phyloP scores from a whole-genome alignment of 2,329 filamentous ascomycete genomes.

The Colletotrichum tofieldiae region DNA sequence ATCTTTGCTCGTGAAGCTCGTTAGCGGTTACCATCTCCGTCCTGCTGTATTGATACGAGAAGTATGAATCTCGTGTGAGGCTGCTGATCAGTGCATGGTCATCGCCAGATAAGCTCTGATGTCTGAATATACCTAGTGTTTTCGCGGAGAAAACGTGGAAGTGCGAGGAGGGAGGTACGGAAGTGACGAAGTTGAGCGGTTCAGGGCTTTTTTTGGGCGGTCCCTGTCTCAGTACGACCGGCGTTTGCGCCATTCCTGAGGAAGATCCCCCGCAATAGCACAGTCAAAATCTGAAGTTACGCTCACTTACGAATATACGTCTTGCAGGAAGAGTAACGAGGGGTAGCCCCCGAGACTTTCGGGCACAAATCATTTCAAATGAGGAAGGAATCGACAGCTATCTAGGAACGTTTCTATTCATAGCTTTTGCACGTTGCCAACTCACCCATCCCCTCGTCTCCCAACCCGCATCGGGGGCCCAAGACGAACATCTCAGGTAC shows the following conservation, averaged over 20 bases:
- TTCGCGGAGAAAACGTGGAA: background rate
- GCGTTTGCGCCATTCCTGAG: background rate
- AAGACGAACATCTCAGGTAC: slow-evolving; percentile 2
- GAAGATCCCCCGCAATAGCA: background rate
- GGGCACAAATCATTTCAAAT: background rate
- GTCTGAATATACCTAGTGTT: background rate
- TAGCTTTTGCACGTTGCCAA: slow-evolving; percentile 15
- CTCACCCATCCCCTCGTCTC: background rate
- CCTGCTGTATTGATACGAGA: background rate
- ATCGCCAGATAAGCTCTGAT: background rate
- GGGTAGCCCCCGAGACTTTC: background rate
- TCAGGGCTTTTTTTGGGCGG: background rate
- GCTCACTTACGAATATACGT: background rate
- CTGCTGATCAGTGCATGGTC: background rate
- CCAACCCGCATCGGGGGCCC: background rate
- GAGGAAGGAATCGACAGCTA: background rate
- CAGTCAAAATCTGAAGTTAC: background rate
- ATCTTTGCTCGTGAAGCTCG: background rate
- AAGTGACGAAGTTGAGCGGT: background rate
- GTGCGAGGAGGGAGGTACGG: background rate
- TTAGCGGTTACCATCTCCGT: background rate
- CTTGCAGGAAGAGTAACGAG: too few relatives aligned
- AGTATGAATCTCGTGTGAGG: background rate
- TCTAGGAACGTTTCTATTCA: slow-evolving; percentile 1
- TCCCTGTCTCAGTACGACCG: background rate